Percentiles rank a stretch among this genome's conserved stretches.
Conservation (phyloP, 306 rosid genomes). For the Canavalia gladiata region DNA sequence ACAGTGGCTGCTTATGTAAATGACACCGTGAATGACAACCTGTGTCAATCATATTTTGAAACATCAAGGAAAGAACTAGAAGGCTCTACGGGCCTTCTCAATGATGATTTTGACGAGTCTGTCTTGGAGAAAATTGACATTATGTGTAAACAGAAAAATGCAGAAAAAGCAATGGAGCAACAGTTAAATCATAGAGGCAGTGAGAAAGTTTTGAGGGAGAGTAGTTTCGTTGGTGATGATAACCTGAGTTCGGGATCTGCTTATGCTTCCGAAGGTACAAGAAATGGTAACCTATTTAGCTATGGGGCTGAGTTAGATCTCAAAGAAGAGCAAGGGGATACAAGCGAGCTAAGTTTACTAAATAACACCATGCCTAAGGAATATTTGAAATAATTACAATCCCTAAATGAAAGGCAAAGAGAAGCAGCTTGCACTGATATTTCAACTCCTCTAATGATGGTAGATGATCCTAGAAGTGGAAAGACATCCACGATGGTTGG, state of each 20-base stretch:
- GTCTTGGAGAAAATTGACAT: conserved; percentile 74
- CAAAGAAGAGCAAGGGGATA: conserved; percentile 43
- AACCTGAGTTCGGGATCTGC: conserved; percentile 26
- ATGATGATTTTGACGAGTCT: conserved; percentile 77
- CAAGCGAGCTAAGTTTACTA: conserved; percentile 20
- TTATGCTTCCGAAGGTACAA: conserved; percentile 37
- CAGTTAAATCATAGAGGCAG: conserved; percentile 28
- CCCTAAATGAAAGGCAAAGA: conserved; percentile 83
- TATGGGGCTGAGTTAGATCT: conserved; percentile 43
- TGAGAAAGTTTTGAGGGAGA: conserved; percentile 36
- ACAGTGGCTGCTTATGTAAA: conserved; percentile 9
- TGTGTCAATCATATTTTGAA: conserved; percentile 45
- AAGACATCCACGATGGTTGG: conserved; percentile 99
- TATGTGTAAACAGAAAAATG: conserved; percentile 67
- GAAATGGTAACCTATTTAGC: conserved; percentile 47
- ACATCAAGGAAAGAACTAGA: conserved; percentile 62
- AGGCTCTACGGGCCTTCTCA: conserved; percentile 51
- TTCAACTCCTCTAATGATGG: conserved; percentile 83
- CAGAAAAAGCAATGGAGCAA: conserved; percentile 45
- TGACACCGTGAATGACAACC: conserved; percentile 43
- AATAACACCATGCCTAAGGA: conserved; percentile 76
- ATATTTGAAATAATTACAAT: conserved; percentile 66
- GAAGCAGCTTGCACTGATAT: conserved; percentile 88
- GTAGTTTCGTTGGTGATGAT: conserved; percentile 37
- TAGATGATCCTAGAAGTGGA: conserved; percentile 99